A percentile compares a stretch with the other conserved stretches of the same genome.
These are phyloP conservation scores for Collybiopsis luxurians DNA, from an alignment of 768 basidiomycete genomes.

Conservation along the genomic window DNA sequence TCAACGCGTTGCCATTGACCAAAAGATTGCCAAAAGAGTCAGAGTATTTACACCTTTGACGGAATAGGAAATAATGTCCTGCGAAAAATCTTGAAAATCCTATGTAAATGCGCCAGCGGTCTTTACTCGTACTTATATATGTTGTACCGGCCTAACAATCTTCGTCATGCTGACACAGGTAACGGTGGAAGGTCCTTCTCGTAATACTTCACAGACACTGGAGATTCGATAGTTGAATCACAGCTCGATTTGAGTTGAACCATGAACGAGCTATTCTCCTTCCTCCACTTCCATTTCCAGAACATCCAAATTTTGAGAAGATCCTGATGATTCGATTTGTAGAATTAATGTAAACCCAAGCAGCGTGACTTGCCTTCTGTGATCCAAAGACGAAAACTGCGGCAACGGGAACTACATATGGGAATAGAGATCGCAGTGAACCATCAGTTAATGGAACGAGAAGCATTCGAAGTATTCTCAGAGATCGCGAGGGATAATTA, in stretches of 20 bases:
- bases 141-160: not conserved
- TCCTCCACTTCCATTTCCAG: not conserved
- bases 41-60: too few relatives aligned
- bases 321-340: not conserved
- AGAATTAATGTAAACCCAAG: not conserved
- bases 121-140: too few relatives aligned
- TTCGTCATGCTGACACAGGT: not conserved
- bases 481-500: not conserved
- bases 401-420: not conserved
- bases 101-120: too few relatives aligned
- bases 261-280: not conserved
- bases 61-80: too few relatives aligned
- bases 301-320: constrained; percentile 5
- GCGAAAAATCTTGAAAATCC: too few relatives aligned
- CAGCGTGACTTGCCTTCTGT: not conserved
- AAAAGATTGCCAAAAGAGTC: too few relatives aligned
- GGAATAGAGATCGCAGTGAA: too few relatives aligned
- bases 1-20: too few relatives aligned
- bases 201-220: not conserved
- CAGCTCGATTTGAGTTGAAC: not conserved
- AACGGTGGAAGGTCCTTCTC: not conserved
- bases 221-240: not conserved
- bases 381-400: constrained; percentile 1
- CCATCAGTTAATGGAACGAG: too few relatives aligned
- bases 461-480: too few relatives aligned